Evolutionary conservation across 768 basidiomycete genomes (phyloP).

Genomic region (Paxillus ammoniavirescens): DNA sequence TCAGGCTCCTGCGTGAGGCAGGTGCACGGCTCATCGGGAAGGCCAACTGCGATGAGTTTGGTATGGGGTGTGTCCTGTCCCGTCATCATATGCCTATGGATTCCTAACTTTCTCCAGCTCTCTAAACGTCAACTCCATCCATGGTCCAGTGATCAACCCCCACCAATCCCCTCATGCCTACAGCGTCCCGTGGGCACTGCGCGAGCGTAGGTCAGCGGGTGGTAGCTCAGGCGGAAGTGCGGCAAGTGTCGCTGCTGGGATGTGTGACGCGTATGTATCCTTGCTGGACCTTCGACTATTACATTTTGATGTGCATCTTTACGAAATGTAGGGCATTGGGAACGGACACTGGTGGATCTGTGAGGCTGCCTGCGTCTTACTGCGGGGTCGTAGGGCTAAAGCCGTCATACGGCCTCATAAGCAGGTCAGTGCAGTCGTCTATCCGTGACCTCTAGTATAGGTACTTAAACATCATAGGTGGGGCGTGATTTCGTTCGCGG

Average conservation of each 20-base stretch:
- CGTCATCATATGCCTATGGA: neutral
- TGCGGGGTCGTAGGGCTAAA: conserved; percentile 92
- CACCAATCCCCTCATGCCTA: conserved; percentile 31
- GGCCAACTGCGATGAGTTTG: conserved; percentile 96
- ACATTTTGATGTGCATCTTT: conserved; percentile 1
- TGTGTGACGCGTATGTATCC: conserved; percentile 76
- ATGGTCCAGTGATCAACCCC: conserved; percentile 83
- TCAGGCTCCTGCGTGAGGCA: conserved; percentile 49
- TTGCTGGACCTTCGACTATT: neutral
- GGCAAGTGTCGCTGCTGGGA: conserved; percentile 82
- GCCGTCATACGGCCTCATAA: conserved; percentile 91
- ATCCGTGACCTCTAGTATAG: neutral
- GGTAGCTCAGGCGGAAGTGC: conserved; percentile 96
- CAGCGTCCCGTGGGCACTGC: conserved; percentile 21
- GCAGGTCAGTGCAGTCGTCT: conserved; percentile 51
- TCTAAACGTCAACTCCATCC: conserved; percentile 67
- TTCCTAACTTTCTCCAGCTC: conserved; percentile 48
- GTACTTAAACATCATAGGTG: conserved; percentile 47
- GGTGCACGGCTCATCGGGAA: conserved; percentile 83
- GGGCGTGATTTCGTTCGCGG: conserved; percentile 92
- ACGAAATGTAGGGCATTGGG: conserved; percentile 68
- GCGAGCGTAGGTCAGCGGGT: conserved; percentile 67
- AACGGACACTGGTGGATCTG: conserved; percentile 95
- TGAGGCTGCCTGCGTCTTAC: conserved; percentile 90
- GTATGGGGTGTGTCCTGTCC: conserved; percentile 77